Conservation (phyloP, 352 stramenopile species). For the Phytophthora ramorum region DNA sequence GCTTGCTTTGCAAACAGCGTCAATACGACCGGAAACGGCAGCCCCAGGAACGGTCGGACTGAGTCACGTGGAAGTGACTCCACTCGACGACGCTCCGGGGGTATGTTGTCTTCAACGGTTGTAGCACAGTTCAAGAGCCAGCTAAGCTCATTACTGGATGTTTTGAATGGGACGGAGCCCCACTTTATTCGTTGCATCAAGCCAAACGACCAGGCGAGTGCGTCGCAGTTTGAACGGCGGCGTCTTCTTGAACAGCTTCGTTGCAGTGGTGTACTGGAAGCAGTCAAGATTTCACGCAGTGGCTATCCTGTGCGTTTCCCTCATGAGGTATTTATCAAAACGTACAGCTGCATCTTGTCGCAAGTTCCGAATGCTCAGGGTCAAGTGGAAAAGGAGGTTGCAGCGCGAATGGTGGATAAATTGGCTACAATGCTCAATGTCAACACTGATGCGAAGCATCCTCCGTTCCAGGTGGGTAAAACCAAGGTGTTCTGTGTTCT, state of each 20-base stretch:
- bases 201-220: constrained; percentile 78
- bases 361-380: constrained; percentile 47
- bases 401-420: constrained; percentile 50
- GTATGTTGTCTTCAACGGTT: constrained; percentile 86
- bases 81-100: constrained; percentile 59
- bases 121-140: constrained; percentile 95
- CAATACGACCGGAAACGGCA: constrained; percentile 20
- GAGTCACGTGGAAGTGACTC: constrained; percentile 45
- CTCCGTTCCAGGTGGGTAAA: constrained; percentile 82
- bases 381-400: constrained; percentile 62
- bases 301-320: constrained; percentile 95
- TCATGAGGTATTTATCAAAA: constrained; percentile 93
- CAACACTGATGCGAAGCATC: constrained; percentile 47
- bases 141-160: constrained; percentile 91
- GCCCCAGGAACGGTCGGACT: constrained; percentile 28
- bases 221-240: constrained; percentile 64
- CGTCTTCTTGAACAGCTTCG: constrained; percentile 86
- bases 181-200: constrained; percentile 94
- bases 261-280: constrained; percentile 89
- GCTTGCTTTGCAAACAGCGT: constrained; percentile 68
- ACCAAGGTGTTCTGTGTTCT: constrained; percentile 85
- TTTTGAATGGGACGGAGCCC: constrained; percentile 95
- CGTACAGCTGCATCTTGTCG: constrained; percentile 74
- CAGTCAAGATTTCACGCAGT: constrained; percentile 89
- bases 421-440: constrained; percentile 50